phyloP scores from a whole-genome alignment of 345 rosid genomes.

The Hibiscus trionum region DNA sequence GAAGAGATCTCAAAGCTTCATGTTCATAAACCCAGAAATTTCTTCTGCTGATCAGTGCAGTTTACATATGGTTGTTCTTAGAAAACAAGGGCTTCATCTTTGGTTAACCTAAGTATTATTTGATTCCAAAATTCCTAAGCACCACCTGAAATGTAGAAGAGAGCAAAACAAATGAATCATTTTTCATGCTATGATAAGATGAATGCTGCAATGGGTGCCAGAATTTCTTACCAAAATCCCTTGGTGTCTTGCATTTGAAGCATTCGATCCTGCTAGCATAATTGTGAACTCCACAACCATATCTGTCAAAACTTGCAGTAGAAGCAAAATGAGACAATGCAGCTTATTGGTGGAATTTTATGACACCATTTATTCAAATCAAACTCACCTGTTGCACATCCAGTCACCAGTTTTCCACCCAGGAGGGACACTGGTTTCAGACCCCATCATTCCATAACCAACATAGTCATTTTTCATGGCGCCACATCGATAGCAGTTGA shows the following conservation, averaged over 20 bases:
- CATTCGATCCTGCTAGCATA: constrained; percentile 89
- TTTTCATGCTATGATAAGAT: background rate
- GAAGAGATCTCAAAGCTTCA: constrained; percentile 10
- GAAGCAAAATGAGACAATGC: constrained; percentile 1
- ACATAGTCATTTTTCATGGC: constrained; percentile 36
- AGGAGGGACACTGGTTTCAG: constrained; percentile 40
- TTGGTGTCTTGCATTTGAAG: constrained; percentile 78
- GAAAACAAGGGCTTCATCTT: constrained; percentile 11
- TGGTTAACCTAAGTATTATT: constrained; percentile 6
- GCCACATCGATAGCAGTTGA: constrained; percentile 70
- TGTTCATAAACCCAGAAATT: constrained; percentile 9
- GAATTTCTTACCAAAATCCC: constrained; percentile 38
- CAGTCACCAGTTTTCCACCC: constrained; percentile 98
- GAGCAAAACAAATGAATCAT: background rate
- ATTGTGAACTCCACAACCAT: constrained; percentile 78
- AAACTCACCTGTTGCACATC: constrained; percentile 62
- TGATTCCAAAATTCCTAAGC: constrained; percentile 12
- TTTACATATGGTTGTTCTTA: constrained; percentile 8
- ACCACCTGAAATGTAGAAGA: constrained; percentile 26
- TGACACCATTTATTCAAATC: background rate
- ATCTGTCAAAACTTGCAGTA: constrained; percentile 20
- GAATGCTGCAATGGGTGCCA: background rate
- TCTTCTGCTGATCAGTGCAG: constrained; percentile 7
- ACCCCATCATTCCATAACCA: constrained; percentile 2
- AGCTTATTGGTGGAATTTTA: background rate